Percentiles rank a stretch among this genome's conserved stretches.
phyloP scores from a whole-genome alignment of 2,329 filamentous ascomycete species.

The Aspergillus bombycis region DNA sequence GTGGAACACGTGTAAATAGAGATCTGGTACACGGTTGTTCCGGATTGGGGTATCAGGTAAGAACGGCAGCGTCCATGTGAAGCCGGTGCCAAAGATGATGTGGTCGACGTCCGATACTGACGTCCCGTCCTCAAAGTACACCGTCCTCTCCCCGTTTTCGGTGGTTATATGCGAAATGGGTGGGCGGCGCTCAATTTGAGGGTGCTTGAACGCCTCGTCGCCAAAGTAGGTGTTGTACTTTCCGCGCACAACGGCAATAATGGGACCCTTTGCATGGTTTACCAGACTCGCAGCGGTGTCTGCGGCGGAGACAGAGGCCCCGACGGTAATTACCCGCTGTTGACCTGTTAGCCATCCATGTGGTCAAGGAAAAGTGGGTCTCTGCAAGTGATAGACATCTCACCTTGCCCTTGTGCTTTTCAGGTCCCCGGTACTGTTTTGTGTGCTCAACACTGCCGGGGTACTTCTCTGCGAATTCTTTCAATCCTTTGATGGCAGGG shows the following conservation, averaged over 20 bases:
- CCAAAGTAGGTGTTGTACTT: conserved; percentile 60
- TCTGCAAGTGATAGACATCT: not conserved
- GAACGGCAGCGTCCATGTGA: conserved; percentile 66
- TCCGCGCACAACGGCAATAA: conserved; percentile 59
- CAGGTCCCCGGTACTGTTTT: conserved; percentile 42
- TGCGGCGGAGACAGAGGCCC: conserved; percentile 66
- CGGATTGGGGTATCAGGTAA: conserved; percentile 50
- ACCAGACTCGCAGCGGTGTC: conserved; percentile 63
- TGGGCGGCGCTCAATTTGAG: conserved; percentile 40
- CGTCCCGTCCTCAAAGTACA: conserved; percentile 59
- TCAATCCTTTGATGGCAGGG: conserved; percentile 47
- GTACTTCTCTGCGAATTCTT: conserved; percentile 41
- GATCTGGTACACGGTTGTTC: conserved; percentile 38
- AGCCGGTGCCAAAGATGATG: conserved; percentile 69
- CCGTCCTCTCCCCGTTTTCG: conserved; percentile 53
- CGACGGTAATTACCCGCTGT: conserved; percentile 64
- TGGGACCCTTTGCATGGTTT: conserved; percentile 49
- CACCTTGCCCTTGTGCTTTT: conserved; percentile 45
- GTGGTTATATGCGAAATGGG: conserved; percentile 33
- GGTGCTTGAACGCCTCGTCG: conserved; percentile 63
- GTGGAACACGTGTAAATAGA: conserved; percentile 44
- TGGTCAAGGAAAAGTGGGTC: no score
- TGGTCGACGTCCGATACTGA: conserved; percentile 59
- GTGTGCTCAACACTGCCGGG: conserved; percentile 46
- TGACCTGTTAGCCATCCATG: not conserved